Conservation (phyloP, 2,329 filamentous ascomycete genomes). For the Simplicillium aogashimaense region DNA sequence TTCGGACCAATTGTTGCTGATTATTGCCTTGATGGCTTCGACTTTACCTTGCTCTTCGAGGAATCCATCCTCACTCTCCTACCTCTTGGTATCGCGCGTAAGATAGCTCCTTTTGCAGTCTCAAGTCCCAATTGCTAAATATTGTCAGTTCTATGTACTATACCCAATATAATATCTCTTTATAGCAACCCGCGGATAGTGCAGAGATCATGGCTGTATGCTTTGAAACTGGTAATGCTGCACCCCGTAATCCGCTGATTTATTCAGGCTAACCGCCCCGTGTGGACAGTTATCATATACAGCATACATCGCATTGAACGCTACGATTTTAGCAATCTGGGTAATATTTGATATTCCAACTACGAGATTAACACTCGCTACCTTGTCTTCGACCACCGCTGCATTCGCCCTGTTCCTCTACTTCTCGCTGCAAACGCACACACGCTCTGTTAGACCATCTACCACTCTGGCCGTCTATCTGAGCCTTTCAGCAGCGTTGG, state of each 20-base stretch:
- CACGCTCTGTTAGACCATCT: conserved; percentile 19
- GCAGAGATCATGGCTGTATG: too few relatives aligned
- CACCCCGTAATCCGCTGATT: too few relatives aligned
- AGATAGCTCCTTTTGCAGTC: background rate
- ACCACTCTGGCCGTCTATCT: conserved; percentile 19
- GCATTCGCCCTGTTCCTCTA: conserved; percentile 8
- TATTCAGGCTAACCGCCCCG: too few relatives aligned
- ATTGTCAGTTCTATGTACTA: too few relatives aligned
- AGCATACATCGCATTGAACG: conserved; percentile 4
- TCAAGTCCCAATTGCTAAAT: too few relatives aligned
- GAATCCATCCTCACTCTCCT: conserved; percentile 14
- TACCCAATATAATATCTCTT: too few relatives aligned
- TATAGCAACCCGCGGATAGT: too few relatives aligned
- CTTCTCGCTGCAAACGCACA: conserved; percentile 21
- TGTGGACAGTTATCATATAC: conserved; percentile 1
- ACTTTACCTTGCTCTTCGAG: conserved; percentile 18
- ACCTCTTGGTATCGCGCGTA: conserved; percentile 11
- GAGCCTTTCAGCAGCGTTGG: conserved; percentile 18
- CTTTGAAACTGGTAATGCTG: too few relatives aligned
- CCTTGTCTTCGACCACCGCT: conserved; percentile 8
- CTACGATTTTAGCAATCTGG: conserved; percentile 11
- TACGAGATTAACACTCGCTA: conserved; percentile 10
- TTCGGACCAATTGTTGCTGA: conserved; percentile 11
- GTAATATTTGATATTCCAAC: conserved; percentile 4
- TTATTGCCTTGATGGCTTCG: conserved; percentile 15